These are phyloP conservation scores for Citeromyces hawaiiensis DNA, from an alignment of 1,139 yeast genomes.

Conservation along the genomic window DNA sequence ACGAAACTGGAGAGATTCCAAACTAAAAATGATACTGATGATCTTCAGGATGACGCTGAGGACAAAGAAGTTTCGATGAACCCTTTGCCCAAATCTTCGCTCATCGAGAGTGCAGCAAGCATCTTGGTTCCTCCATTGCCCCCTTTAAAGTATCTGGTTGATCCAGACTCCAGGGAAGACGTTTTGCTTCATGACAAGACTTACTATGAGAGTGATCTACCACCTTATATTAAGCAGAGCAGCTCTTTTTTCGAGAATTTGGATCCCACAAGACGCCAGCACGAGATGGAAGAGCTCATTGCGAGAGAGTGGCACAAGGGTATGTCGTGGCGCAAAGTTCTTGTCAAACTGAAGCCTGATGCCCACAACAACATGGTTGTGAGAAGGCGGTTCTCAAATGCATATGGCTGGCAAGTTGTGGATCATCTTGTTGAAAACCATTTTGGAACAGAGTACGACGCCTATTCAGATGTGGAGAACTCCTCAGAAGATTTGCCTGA, in stretches of 20 bases:
- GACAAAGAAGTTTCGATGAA: slow-evolving; percentile 10
- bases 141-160: slow-evolving; percentile 49
- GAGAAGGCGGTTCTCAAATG: slow-evolving; percentile 79
- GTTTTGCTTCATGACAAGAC: slow-evolving; percentile 67
- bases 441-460: slow-evolving; percentile 19
- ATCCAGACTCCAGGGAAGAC: slow-evolving; percentile 37
- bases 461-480: not conserved
- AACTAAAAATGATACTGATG: slow-evolving; percentile 10
- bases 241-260: slow-evolving; percentile 9
- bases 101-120: slow-evolving; percentile 73
- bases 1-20: slow-evolving; percentile 21
- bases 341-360: slow-evolving; percentile 79
- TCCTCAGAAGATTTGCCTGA: not conserved
- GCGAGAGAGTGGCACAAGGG: slow-evolving; percentile 83
- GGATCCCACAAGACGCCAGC: slow-evolving; percentile 15
- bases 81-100: slow-evolving; percentile 50
- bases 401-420: slow-evolving; percentile 93
- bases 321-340: slow-evolving; percentile 85
- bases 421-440: slow-evolving; percentile 66
- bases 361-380: slow-evolving; percentile 93
- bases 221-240: slow-evolving; percentile 27
- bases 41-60: slow-evolving; percentile 5
- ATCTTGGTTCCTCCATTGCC: slow-evolving; percentile 85
- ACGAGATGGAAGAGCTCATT: slow-evolving; percentile 59
- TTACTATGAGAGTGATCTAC: slow-evolving; percentile 54